Conservation (phyloP, 176 grass and related monocot genomes). For the Oryza punctata region DNA sequence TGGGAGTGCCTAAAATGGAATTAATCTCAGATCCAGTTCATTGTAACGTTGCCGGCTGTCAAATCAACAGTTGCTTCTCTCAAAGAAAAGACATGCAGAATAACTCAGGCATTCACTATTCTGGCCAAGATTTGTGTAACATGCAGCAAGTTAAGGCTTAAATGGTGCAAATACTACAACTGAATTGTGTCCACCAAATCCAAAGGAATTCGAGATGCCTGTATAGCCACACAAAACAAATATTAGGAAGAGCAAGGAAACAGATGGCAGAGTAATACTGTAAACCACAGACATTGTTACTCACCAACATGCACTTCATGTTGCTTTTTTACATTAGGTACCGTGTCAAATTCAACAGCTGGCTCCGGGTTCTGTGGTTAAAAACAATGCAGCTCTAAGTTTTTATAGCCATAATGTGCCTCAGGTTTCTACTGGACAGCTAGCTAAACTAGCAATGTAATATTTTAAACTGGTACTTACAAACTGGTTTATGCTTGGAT, state of each 20-base stretch:
- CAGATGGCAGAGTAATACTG: background rate
- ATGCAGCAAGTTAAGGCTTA: conserved; percentile 59
- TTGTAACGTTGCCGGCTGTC: conserved; percentile 10
- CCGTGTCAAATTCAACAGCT: conserved; percentile 86
- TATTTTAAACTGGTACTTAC: conserved; percentile 55
- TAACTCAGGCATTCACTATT: conserved; percentile 10
- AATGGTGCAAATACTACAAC: conserved; percentile 98
- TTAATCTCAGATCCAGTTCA: conserved; percentile 36
- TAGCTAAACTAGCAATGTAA: background rate
- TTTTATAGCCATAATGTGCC: conserved; percentile 3
- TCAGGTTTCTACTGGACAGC: background rate
- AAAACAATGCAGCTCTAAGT: conserved; percentile 14
- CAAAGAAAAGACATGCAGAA: conserved; percentile 24
- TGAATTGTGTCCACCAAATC: conserved; percentile 97
- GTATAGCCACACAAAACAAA: conserved; percentile 16
- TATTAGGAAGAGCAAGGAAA: conserved; percentile 1
- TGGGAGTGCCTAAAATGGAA: conserved; percentile 28
- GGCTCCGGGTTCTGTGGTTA: conserved; percentile 72
- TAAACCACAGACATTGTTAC: conserved; percentile 23
- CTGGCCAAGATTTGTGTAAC: conserved; percentile 35
- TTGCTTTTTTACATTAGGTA: conserved; percentile 86
- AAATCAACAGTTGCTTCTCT: conserved; percentile 23
- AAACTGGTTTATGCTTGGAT: conserved; percentile 99
- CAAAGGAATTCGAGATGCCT: conserved; percentile 98
- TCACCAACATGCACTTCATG: conserved; percentile 97